Base-by-base conservation (phyloP, 1,139 yeast species). In the Yamadazyma pseudoaaseri region DNA sequence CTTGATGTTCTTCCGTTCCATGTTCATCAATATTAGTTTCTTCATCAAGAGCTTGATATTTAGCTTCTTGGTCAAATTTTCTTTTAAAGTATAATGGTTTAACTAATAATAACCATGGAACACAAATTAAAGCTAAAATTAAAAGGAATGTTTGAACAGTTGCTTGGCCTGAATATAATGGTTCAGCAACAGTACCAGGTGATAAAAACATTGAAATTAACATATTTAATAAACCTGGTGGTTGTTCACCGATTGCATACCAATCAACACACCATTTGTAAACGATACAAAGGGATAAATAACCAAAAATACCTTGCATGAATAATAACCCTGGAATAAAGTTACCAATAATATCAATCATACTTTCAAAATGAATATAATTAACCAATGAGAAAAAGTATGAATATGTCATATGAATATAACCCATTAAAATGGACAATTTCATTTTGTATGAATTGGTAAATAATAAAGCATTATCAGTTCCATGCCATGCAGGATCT, bases 251-350 rank as follows among this genome's bases (percentile, higher is more conserved):
- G 36, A 78, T 70, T n/a, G 71, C 78, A 39, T 73, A 67, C 95
- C 95, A 85, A 56, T 84, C 81, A 39, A 79, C 75, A 15, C 79
- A 65, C 95, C 95, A 85, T 57, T 85, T 85, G 67, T 79, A 83
- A 31, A 85, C 74, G 42, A 85, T 84, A 45, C 84, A 73, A 38
- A 82, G 59, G 0, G 89, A 73, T 40, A 85, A 65, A 52, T 85
- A 84, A 16, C 95, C 95, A 54, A 85, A 84, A 35, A 85, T 84
- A 34, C 86, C 81, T 56, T 82, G 90, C 92, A 85, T 82, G 59
- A 85, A 85, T 37, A 84, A 64, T 38, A 84, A 65, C 24, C 94
- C 90, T 10, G 95, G 94, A 36, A 83, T 63, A 49, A 85, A 85
- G 56, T 84, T 85, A 43, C 94, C 94, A 37, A 82, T 53, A 30